Percentiles rank a stretch among this genome's conserved stretches.
phyloP scores from a whole-genome alignment of 2,329 filamentous ascomycete species.

The Pseudogymnoascus sp. region DNA sequence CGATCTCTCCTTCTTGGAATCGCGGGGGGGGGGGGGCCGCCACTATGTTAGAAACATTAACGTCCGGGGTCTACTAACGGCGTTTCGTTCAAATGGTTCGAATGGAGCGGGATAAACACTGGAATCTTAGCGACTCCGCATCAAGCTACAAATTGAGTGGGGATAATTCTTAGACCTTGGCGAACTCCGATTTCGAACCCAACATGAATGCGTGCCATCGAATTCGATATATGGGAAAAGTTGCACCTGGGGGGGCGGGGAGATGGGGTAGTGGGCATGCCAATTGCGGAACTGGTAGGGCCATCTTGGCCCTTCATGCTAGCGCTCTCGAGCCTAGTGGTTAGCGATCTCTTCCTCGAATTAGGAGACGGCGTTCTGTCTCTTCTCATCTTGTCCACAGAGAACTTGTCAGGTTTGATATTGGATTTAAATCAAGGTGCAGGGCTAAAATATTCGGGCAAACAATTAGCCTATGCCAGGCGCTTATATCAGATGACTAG shows the following conservation, averaged over 20 bases:
- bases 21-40: neutral
- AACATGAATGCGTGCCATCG: neutral
- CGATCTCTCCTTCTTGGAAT: neutral
- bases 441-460: neutral
- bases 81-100: constrained; percentile 2
- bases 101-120: constrained; percentile 2
- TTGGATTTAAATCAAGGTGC: neutral
- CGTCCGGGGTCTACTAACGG: neutral
- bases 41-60: constrained; percentile 6
- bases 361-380: neutral
- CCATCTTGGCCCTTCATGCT: constrained; percentile 4
- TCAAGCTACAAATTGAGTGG: neutral
- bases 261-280: neutral
- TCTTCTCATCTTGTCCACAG: neutral
- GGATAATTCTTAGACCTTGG: neutral
- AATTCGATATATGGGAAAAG: constrained; percentile 4
- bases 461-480: neutral
- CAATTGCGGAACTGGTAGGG: neutral
- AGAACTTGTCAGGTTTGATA: constrained; percentile 6
- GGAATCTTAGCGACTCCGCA: neutral
- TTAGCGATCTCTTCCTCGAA: neutral
- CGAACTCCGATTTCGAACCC: neutral
- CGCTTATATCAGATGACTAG: neutral
- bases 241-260: neutral
- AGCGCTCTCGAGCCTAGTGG: neutral